Evolutionary conservation across 495 filamentous ascomycete species (phyloP), one percentile per base, ranked within the genome.

Genomic region (Poronia punctata): DNA sequence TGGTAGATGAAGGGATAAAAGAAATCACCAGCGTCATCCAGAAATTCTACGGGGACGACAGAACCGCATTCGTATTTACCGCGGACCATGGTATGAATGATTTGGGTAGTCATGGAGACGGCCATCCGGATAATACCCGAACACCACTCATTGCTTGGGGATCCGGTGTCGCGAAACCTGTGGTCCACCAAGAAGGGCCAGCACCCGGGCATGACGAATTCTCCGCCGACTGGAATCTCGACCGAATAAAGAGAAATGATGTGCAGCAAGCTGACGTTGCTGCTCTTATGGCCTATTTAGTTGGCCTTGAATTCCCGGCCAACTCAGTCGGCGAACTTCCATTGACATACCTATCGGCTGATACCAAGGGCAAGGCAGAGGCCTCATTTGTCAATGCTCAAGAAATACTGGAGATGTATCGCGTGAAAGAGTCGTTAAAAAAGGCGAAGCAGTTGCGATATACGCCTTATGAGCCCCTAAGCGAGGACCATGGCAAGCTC

Each of bases 61-160:
- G 92, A 64, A 96, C 93, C 0, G 87, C 93, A 1, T 99, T 86
- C 54, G 78, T 99, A 10, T 99, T 99, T 59, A 99, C 93, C 7
- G 92, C 92, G 2, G 92, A 99, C 51, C 92, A 99, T 65, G 92
- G 92, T 8, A 99, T 99, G 90, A 95, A 85, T 55, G 93, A 99
- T 64, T 94, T 84, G 83, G 92, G 92, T 9, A 95, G 87, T 46
- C 92, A 99, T 55, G 92, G 92, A 29, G 92, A 99, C 57, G 92
- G 92, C 15, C 92, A 99, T 64, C 92, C 92, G 1, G 86, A 99
- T 57, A 99, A 99, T 49, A 99, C 92, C 2, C 74, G 92, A 20
- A 99, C 92, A 16, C 92, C 92, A 8, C 68, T 99, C 7, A 84
- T 99, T 54, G 84, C 72, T 11, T 99, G 92, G 92, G 92, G 92